Evolutionary conservation across 1,284 basidiomycete species (phyloP).

Genomic region (Ganoderma meredithae): DNA sequence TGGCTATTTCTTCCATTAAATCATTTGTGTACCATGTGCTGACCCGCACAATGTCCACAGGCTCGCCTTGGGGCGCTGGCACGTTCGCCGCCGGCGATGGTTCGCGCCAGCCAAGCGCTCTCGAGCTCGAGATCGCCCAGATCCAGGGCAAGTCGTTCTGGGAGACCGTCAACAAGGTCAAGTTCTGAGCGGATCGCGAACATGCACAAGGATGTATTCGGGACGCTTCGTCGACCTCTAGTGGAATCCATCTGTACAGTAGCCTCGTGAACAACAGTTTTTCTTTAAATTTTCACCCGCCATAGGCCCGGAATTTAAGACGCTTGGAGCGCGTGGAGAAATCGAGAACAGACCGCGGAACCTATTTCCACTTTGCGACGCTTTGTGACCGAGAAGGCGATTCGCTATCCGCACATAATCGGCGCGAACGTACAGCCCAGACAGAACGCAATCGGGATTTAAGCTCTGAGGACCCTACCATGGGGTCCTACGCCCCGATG

Average conservation of each 20-base stretch:
- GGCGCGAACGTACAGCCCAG: neutral
- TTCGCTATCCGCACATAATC: neutral
- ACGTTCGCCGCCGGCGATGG: slow-evolving; percentile 73
- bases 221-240: slow-evolving; percentile 12
- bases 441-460: neutral
- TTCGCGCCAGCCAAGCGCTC: slow-evolving; percentile 62
- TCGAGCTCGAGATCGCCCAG: slow-evolving; percentile 71
- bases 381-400: neutral
- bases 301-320: neutral
- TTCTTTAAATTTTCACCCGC: neutral
- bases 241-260: slow-evolving; percentile 5
- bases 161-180: slow-evolving; percentile 52
- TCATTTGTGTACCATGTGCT: neutral
- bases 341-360: neutral
- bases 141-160: slow-evolving; percentile 74
- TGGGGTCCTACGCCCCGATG: neutral
- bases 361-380: neutral
- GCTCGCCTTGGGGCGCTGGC: slow-evolving; percentile 79
- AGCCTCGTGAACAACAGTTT: neutral
- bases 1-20: neutral
- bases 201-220: neutral
- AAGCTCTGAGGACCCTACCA: neutral
- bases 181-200: slow-evolving; percentile 32
- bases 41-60: slow-evolving; percentile 41
- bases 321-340: neutral